Percentiles rank a stretch among this genome's conserved stretches.
These are phyloP conservation scores for Tothia fuscella DNA, from an alignment of 2,329 filamentous ascomycete genomes.

Conservation along the genomic window DNA sequence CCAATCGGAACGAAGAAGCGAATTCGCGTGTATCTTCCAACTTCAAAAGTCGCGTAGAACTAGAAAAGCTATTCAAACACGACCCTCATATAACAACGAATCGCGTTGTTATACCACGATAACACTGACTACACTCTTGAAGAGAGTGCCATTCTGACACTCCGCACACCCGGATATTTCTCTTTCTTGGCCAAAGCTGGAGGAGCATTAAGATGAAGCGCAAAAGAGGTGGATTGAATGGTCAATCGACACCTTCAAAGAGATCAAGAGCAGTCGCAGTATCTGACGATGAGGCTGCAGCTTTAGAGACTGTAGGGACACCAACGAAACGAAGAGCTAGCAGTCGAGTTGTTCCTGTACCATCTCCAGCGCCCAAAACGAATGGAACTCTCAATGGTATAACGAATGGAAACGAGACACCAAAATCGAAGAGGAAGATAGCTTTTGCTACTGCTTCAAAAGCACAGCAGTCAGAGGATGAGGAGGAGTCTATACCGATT, in stretches of 20 bases:
- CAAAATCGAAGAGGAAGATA: conserved; percentile 7
- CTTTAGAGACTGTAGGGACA: conserved; percentile 20
- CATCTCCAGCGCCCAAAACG: not conserved
- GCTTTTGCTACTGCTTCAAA: conserved; percentile 5
- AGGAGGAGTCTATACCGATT: conserved; percentile 24
- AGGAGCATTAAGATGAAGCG: too few species aligned
- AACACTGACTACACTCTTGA: too few species aligned
- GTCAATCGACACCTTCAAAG: conserved; percentile 7
- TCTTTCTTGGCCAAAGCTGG: too few species aligned
- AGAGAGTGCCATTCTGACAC: too few species aligned
- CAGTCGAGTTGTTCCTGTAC: conserved; percentile 19
- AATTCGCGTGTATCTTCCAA: too few species aligned
- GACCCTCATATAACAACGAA: too few species aligned
- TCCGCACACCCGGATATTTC: too few species aligned
- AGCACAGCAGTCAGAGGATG: not conserved
- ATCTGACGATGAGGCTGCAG: not conserved
- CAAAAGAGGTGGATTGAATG: conserved; percentile 1
- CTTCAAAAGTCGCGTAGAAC: too few species aligned
- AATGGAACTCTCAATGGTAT: not conserved
- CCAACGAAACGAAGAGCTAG: conserved; percentile 26
- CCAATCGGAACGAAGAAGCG: too few species aligned
- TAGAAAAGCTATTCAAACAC: too few species aligned
- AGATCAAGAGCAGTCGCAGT: conserved; percentile 1
- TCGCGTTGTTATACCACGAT: too few species aligned
- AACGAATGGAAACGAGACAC: conserved; percentile 3